phyloP scores from a whole-genome alignment of 2,329 filamentous ascomycete genomes.

The Penicillium sp. region DNA sequence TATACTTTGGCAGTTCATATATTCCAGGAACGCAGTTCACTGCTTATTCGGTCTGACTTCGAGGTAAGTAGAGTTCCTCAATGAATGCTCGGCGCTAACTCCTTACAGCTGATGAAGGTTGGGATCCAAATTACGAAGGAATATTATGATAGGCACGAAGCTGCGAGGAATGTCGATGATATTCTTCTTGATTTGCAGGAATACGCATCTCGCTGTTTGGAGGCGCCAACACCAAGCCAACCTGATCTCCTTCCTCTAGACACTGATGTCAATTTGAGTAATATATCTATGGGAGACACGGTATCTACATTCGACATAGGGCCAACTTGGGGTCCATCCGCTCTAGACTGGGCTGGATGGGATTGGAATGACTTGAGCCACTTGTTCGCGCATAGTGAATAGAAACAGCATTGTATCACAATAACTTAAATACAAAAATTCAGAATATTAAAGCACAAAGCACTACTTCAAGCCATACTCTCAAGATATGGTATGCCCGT shows the following conservation, averaged over 20 bases:
- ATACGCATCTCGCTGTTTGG: not conserved
- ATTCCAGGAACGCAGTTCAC: slow-evolving; percentile 2
- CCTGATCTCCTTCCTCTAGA: not conserved
- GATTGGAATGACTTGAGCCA: slow-evolving; percentile 16
- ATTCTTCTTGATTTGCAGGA: not conserved
- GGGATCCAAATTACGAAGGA: slow-evolving; percentile 5
- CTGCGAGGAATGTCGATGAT: slow-evolving; percentile 5
- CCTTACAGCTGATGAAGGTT: slow-evolving; percentile 10
- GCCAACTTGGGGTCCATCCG: slow-evolving; percentile 3
- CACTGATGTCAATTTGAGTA: not conserved
- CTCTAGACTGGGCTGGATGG: slow-evolving; percentile 12
- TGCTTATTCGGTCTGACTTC: slow-evolving; percentile 11
- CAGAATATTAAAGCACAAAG: not conserved
- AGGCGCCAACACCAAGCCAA: not conserved
- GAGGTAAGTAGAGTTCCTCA: slow-evolving; percentile 1
- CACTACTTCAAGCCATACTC: slow-evolving; percentile 2
- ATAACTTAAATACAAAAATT: not conserved
- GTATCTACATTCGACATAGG: not conserved
- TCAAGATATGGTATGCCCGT: slow-evolving; percentile 51
- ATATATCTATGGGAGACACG: not conserved
- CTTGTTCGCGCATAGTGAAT: slow-evolving; percentile 11
- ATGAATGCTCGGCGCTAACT: not conserved
- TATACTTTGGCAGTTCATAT: slow-evolving; percentile 9
- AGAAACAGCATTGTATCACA: not conserved
- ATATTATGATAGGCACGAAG: slow-evolving; percentile 3